A percentile compares a stretch with the other conserved stretches of the same genome.
These are phyloP conservation scores for Trichocladium uniseriatum DNA, from an alignment of 495 filamentous ascomycete species.

Conservation along the genomic window DNA sequence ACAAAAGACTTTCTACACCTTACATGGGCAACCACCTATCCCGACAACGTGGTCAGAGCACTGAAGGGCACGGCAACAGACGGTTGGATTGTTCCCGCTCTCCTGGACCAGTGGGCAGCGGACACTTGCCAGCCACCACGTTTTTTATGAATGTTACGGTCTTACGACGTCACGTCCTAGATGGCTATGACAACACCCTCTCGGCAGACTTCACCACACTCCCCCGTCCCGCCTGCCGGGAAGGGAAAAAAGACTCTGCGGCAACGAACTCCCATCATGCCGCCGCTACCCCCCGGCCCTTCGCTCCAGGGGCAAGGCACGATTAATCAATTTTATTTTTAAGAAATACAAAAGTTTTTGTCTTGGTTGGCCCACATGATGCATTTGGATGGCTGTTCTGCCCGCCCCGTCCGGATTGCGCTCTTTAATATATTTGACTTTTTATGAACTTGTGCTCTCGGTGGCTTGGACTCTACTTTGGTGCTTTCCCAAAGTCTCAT, in stretches of 20 bases:
- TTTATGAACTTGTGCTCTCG: not conserved
- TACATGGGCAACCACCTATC: constrained; percentile 29
- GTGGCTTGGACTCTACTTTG: not conserved
- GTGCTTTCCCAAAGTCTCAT: too few relatives aligned
- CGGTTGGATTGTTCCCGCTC: not conserved
- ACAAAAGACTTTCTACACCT: constrained; percentile 25
- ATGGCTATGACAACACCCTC: constrained; percentile 25
- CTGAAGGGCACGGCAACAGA: not conserved
- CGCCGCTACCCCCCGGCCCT: not conserved
- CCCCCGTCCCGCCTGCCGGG: constrained; percentile 1
- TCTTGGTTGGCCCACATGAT: not conserved
- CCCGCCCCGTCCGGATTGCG: not conserved
- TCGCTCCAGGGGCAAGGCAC: not conserved
- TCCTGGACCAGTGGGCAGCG: not conserved
- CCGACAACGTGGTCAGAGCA: constrained; percentile 14
- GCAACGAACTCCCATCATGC: constrained; percentile 6
- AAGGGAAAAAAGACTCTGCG: constrained; percentile 13
- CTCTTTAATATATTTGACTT: constrained; percentile 1
- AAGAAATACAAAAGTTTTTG: constrained; percentile 3
- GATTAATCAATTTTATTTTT: not conserved
- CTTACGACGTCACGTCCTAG: constrained; percentile 34
- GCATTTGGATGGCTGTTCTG: constrained; percentile 5
- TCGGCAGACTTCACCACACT: constrained; percentile 11
- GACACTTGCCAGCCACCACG: not conserved
- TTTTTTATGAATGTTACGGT: constrained; percentile 31